Base-by-base conservation (phyloP, 2,329 filamentous ascomycete species). In the Colletotrichum theobromicola region DNA sequence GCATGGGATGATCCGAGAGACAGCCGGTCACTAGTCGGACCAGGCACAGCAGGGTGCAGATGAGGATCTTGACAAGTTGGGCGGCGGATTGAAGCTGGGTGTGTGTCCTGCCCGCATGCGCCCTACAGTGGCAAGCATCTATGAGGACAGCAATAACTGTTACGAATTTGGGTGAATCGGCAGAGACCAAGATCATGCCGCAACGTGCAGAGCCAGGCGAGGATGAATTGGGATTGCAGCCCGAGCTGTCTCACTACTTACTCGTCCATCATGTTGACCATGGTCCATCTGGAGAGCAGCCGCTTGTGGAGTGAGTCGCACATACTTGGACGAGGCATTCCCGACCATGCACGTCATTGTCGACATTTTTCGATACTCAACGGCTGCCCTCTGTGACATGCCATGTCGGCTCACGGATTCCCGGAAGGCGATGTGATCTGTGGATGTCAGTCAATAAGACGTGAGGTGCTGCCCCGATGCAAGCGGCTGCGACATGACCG, bases 1-100 rank as follows among this genome's bases (percentile, higher is more conserved):
- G 55, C 66, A 42, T 68, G 66, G 55, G 66, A 68, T 34, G 66
- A 68, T 68, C 66, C 55, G 66, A 60, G 55, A 68, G 53, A 61
- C 26, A 61, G 26, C 66, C 66, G 66, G 66, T 32, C 35, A 46
- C 24, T 64, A 50, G 35, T 46, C 35, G n/a, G n/a, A 37, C 46
- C 28, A 66, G 63, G 63, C 42, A 66, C 46, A 15, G 64, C 16
- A 21, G 28, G 30, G 32, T 64, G 64, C 50, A 57, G 21, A 50
- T 28, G 18, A 58, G 34, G 18, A 21, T 66, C 42, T 50, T 35
- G 63, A 65, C 32, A 58, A 28, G 30, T 16, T 37, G 28, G n/a
- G 4, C 12, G 57, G 26, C 24, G 26, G 18, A 30, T 13, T 60
- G 57, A 32, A 34, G 57, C 28, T 60, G 57, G 28, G 28, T 34